phyloP scores from a whole-genome alignment of 192 early-diverging fungal species.

The Endogone sp. region DNA sequence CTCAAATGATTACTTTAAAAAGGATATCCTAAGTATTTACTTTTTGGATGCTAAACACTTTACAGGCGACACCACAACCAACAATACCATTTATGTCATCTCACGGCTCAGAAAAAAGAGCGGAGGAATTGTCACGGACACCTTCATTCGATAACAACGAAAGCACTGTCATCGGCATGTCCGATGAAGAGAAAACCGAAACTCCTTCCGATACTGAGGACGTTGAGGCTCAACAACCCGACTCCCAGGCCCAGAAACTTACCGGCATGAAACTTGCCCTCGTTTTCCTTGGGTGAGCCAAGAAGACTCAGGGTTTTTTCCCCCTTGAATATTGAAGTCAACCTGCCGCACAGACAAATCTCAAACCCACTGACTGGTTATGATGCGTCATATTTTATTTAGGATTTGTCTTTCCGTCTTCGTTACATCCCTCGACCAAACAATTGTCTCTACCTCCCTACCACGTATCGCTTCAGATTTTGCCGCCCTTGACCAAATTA shows the following conservation, averaged over 20 bases:
- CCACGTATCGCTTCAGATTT: slow-evolving; percentile 70
- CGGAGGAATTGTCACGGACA: not conserved
- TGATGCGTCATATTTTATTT: slow-evolving; percentile 45
- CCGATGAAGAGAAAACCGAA: not conserved
- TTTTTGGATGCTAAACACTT: too few species aligned
- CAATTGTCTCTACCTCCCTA: slow-evolving; percentile 77
- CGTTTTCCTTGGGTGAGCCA: not conserved
- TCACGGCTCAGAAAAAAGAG: not conserved
- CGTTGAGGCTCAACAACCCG: too few species aligned
- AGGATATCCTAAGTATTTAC: too few species aligned
- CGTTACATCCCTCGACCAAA: slow-evolving; percentile 73
- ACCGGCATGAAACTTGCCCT: not conserved
- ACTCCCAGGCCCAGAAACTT: not conserved
- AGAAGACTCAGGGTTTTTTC: not conserved
- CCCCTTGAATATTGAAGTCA: too few species aligned
- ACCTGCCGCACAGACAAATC: too few species aligned
- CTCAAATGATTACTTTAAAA: too few species aligned
- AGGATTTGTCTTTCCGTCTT: slow-evolving; percentile 63
- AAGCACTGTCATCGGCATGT: not conserved
- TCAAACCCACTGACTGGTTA: too few species aligned
- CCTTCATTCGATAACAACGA: not conserved
- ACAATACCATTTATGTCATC: too few species aligned
- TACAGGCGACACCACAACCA: too few species aligned
- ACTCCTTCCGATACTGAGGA: not conserved
- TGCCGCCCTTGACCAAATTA: slow-evolving; percentile 51